phyloP scores from a whole-genome alignment of 2,329 filamentous ascomycete species.

The Cercospora beticola region DNA sequence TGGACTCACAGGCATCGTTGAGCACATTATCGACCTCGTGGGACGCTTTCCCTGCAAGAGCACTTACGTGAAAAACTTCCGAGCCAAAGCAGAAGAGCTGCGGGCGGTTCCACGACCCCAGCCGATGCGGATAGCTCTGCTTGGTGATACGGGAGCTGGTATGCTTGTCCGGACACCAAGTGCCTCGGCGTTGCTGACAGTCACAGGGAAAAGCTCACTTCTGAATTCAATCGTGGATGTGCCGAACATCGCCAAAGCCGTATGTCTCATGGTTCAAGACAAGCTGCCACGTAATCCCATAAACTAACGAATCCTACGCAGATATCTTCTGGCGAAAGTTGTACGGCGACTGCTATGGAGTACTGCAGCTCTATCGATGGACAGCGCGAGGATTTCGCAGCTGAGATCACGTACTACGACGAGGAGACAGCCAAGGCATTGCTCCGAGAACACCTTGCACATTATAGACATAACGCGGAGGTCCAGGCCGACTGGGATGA shows the following conservation, averaged over 20 bases:
- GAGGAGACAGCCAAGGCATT: slow-evolving; percentile 7
- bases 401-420: slow-evolving; percentile 21
- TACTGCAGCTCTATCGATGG: slow-evolving; percentile 8
- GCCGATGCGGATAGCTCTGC: slow-evolving; percentile 19
- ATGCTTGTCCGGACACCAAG: background rate
- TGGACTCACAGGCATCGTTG: slow-evolving; percentile 2
- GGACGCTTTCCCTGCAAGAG: background rate
- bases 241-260: slow-evolving; percentile 23
- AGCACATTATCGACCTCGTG: slow-evolving; percentile 1
- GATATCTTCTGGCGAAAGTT: slow-evolving; percentile 18
- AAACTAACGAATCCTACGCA: too few relatives aligned
- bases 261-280: too few relatives aligned
- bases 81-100: background rate
- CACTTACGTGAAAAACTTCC: background rate
- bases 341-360: slow-evolving; percentile 24
- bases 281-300: too few relatives aligned
- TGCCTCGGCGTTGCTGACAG: background rate
- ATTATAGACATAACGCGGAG: slow-evolving; percentile 19
- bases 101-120: background rate
- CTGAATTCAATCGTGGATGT: slow-evolving; percentile 28
- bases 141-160: slow-evolving; percentile 18
- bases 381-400: slow-evolving; percentile 23
- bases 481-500: slow-evolving; percentile 21
- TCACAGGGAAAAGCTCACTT: slow-evolving; percentile 29
- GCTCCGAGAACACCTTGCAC: slow-evolving; percentile 13